A percentile compares a stretch with the other conserved stretches of the same genome.
Conservation (phyloP, 2,329 filamentous ascomycete genomes). For the Cytospora paraplurivora region DNA sequence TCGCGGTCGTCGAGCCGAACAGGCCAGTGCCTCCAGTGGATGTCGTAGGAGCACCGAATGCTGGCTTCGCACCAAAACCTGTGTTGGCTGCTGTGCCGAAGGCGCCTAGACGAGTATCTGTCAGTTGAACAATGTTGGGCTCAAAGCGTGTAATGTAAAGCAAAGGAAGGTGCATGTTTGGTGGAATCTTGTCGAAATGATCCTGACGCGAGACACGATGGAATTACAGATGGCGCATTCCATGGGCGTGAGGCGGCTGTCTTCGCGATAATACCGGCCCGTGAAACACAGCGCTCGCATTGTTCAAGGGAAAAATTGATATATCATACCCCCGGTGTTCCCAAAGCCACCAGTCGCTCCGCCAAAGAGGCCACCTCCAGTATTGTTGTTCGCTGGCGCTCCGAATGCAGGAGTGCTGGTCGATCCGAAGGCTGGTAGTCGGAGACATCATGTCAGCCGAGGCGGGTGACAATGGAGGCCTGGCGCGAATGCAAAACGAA, state of each 20-base stretch:
- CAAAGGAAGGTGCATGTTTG: background rate
- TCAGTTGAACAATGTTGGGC: conserved; percentile 17
- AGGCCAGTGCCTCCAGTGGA: conserved; percentile 46
- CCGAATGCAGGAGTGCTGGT: conserved; percentile 40
- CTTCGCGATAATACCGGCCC: conserved; percentile 10
- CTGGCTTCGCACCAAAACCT: conserved; percentile 50
- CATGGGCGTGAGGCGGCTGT: conserved; percentile 10
- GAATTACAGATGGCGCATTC: conserved; percentile 17
- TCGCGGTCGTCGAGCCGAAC: conserved; percentile 48
- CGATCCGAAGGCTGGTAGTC: conserved; percentile 43
- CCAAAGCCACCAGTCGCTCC: conserved; percentile 50
- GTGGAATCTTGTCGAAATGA: background rate
- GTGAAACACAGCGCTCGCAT: conserved; percentile 26
- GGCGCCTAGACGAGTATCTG: conserved; percentile 26
- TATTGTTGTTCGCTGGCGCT: conserved; percentile 37
- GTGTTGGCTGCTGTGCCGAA: conserved; percentile 42
- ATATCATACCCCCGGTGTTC: conserved; percentile 35
- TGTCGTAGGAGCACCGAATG: conserved; percentile 52
- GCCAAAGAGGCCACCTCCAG: conserved; percentile 46
- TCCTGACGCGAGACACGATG: conserved; percentile 8
- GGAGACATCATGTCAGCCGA: conserved; percentile 29
- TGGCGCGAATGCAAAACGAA: conserved; percentile 21
- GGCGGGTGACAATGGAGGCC: conserved; percentile 32
- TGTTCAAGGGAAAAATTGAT: conserved; percentile 25
- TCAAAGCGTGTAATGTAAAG: background rate